Percentiles rank a stretch among this genome's conserved stretches.
Evolutionary conservation across 345 rosid genomes (phyloP).

Genomic region (Arabidopsis thaliana): TAIR10.1 NC_003076.8:15475001-15475500

Average conservation of each 20-base stretch:
- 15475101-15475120: background rate
- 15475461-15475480: constrained; percentile 41
- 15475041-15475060: constrained; percentile 1
- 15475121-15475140: background rate
- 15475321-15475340: constrained; percentile 33
- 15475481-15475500: constrained; percentile 48
- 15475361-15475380: constrained; percentile 37
- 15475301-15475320: constrained; percentile 52
- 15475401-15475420: constrained; percentile 45
- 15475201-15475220: constrained; percentile 52
- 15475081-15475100: background rate
- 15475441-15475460: constrained; percentile 33
- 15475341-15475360: constrained; percentile 24
- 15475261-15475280: constrained; percentile 47
- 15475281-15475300: constrained; percentile 73
- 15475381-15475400: constrained; percentile 42
- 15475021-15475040: background rate
- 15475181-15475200: background rate
- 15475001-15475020: background rate
- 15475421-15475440: constrained; percentile 34
- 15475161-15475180: no score
- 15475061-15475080: background rate
- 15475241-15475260: constrained; percentile 63
- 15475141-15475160: no score
- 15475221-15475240: constrained; percentile 77